Evolutionary conservation across 306 rosid species (phyloP), one percentile per base, ranked within the genome.

Genomic region (Quercus dentata): DNA sequence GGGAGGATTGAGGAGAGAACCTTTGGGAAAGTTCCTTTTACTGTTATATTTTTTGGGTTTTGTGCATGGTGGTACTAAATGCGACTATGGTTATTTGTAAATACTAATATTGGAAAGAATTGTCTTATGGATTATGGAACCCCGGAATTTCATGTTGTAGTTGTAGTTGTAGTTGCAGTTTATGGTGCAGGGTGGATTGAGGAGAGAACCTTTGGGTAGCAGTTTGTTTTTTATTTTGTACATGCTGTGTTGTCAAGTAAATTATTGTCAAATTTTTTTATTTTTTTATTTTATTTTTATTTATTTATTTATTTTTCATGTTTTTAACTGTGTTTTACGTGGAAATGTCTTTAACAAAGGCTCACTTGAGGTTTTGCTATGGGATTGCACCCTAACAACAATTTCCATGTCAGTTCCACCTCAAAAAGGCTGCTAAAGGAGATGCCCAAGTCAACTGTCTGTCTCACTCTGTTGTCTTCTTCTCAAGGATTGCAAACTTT

Each of bases 11-110:
- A 27, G 77, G 78, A 76, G 77, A 74, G 52, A 76, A 65, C 78
- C 80, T 71, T 33, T 71, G 33, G 56, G 23, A 31, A 83, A 77
- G 82, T 75, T 81, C 82, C 69, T 77, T 58, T 72, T 65, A 56
- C 75, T 80, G 83, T 78, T 80, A 21, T 77, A 78, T 87, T 83
- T 85, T 85, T 74, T 85, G 86, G 83, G 85, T 82, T 82, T 78
- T 88, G 87, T 87, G 88, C 83, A 80, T 80, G 90, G 78, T 78
- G 90, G 83, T 86, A 83, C 81, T 17, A 35, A 41, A 71, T 86
- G 83, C 84, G 86, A 77, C 85, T 80, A 58, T 23, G 65, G 85
- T 81, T 87, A 56, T 90, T 61, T 92, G 92, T 92, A 90, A 76
- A 90, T 79, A 89, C 74, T 85, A 83, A 70, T 85, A 86, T 81